Evolutionary conservation across 192 early-diverging fungal genomes (phyloP).

Genomic region (Mortierella antarctica): DNA sequence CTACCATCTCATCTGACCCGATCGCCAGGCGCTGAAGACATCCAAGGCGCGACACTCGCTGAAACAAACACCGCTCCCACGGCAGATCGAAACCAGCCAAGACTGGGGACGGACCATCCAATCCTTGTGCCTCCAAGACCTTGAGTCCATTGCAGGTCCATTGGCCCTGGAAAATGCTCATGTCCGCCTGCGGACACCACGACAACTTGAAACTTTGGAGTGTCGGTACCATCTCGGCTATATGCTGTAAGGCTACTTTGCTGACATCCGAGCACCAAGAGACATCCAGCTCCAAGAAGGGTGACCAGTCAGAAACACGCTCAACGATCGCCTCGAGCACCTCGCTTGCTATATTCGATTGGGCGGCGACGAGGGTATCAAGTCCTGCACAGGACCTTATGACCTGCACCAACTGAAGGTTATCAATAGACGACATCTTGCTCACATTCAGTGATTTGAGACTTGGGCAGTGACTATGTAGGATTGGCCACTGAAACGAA

Average conservation of each 20-base stretch:
- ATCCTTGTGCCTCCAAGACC: constrained; percentile 9
- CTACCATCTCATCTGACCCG: constrained; percentile 4
- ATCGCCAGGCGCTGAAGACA: not conserved
- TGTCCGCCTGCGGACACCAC: constrained; percentile 5
- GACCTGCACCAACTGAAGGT: constrained; percentile 8
- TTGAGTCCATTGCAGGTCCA: constrained; percentile 1
- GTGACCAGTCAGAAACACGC: not conserved
- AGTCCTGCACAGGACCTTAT: not conserved
- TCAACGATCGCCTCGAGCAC: constrained; percentile 12
- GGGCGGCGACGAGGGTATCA: constrained; percentile 1
- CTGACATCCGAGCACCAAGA: constrained; percentile 9
- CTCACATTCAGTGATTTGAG: constrained; percentile 3
- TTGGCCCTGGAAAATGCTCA: not conserved
- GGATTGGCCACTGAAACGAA: constrained; percentile 3
- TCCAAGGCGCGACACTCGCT: not conserved
- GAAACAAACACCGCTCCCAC: constrained; percentile 1
- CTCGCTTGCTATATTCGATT: constrained; percentile 4
- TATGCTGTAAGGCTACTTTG: not conserved
- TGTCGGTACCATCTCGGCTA: not conserved
- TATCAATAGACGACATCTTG: not conserved
- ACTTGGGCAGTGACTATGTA: not conserved
- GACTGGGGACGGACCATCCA: not conserved
- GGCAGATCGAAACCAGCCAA: not conserved
- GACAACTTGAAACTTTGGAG: constrained; percentile 4
- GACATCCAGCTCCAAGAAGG: constrained; percentile 6